phyloP scores from a whole-genome alignment of 192 early-diverging fungal species.

The Coemansia pectinata region DNA sequence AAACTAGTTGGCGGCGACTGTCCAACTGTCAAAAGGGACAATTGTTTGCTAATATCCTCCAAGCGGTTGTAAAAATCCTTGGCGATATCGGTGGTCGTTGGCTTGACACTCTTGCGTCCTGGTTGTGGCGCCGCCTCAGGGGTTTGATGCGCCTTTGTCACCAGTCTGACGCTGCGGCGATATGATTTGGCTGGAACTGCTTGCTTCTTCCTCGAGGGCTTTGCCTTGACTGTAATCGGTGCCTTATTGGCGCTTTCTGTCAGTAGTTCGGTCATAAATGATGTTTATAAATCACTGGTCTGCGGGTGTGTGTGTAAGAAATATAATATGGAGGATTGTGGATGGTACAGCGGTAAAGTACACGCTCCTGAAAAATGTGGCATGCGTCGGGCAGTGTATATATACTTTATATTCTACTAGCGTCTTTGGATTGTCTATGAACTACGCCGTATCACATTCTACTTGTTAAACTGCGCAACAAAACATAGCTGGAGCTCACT shows the following conservation, averaged over 20 bases:
- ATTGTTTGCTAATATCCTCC: slow-evolving; percentile 22
- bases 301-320: not conserved
- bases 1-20: not conserved
- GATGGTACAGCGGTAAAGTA: not conserved
- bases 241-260: not conserved
- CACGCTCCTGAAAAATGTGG: not conserved
- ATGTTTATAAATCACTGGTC: not conserved
- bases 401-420: slow-evolving; percentile 3
- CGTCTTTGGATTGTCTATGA: not conserved
- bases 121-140: not conserved
- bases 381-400: not conserved
- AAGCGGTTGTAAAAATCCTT: slow-evolving; percentile 14
- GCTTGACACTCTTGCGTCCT: not conserved
- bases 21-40: slow-evolving; percentile 11
- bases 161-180: slow-evolving; percentile 25
- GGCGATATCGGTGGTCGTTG: not conserved
- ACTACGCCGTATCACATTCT: not conserved
- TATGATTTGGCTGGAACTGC: slow-evolving; percentile 4
- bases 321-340: not conserved
- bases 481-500: not conserved
- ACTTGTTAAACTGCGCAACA: not conserved
- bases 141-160: slow-evolving; percentile 10
- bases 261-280: not conserved
- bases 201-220: slow-evolving; percentile 6
- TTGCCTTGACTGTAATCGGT: not conserved